Evolutionary conservation across 2,329 filamentous ascomycete genomes (phyloP).

Genomic region (Paecilomyces sp.): DNA sequence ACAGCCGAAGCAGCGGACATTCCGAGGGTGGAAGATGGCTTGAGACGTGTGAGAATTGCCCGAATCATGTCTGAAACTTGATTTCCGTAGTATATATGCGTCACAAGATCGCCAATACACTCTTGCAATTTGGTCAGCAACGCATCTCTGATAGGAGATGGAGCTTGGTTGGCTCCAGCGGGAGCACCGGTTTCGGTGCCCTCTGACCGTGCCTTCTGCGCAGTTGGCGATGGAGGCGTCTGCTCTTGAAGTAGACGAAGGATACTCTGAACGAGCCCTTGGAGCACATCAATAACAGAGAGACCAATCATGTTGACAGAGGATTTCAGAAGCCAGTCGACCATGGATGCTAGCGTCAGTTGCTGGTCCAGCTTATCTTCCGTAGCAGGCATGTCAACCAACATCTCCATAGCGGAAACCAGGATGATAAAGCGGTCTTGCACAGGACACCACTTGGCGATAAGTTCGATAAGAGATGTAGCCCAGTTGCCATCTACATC

Average conservation of each 20-base stretch:
- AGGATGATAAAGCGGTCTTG: conserved; percentile 91
- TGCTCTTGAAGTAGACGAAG: conserved; percentile 65
- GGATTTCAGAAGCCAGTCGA: conserved; percentile 76
- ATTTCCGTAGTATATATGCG: conserved; percentile 93
- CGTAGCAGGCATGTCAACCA: conserved; percentile 60
- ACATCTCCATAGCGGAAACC: conserved; percentile 68
- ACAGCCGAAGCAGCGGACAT: conserved; percentile 38
- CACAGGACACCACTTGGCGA: conserved; percentile 83
- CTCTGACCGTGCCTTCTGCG: conserved; percentile 11
- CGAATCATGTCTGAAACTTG: conserved; percentile 93
- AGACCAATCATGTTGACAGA: conserved; percentile 90
- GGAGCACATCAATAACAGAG: conserved; percentile 89
- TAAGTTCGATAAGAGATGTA: conserved; percentile 69
- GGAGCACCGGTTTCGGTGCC: conserved; percentile 22
- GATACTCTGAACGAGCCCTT: conserved; percentile 78
- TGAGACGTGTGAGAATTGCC: conserved; percentile 70
- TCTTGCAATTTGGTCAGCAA: conserved; percentile 66
- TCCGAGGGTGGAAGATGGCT: conserved; percentile 45
- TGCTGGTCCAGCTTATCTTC: conserved; percentile 69
- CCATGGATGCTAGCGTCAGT: conserved; percentile 66
- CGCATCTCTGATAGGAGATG: conserved; percentile 52
- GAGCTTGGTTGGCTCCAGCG: neutral
- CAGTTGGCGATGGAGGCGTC: conserved; percentile 14
- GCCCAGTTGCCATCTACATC: conserved; percentile 63
- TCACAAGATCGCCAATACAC: conserved; percentile 85